phyloP scores from a whole-genome alignment of 108 stramenopile species.

The Pelagomonas calceolata region DNA sequence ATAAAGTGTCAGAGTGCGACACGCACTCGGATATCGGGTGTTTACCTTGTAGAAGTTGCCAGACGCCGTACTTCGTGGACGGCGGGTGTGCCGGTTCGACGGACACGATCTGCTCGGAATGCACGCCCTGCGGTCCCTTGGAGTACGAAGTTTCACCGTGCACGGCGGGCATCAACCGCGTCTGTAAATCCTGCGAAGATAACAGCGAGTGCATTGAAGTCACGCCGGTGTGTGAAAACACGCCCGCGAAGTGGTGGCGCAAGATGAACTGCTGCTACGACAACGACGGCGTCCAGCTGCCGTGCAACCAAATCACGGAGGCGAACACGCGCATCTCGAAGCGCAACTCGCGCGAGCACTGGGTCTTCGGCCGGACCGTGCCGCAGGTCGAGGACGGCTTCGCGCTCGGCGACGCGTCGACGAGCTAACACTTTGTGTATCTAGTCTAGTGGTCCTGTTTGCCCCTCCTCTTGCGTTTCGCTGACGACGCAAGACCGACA shows the following conservation, averaged over 20 bases:
- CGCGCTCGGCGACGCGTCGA: not conserved
- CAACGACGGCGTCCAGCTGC: slow-evolving; percentile 4
- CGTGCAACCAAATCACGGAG: not conserved
- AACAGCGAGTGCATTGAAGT: not conserved
- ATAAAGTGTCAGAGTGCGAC: not conserved
- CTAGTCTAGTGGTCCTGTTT: no score
- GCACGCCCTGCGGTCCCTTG: slow-evolving; percentile 4
- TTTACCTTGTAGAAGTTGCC: not conserved
- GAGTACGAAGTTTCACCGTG: slow-evolving; percentile 5
- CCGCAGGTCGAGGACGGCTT: slow-evolving; percentile 2
- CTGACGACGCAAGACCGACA: no score
- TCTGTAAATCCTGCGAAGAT: not conserved
- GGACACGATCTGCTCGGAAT: not conserved
- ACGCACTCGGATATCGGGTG: not conserved
- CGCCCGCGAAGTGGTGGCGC: slow-evolving; percentile 4
- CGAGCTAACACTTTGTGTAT: not conserved
- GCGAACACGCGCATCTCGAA: not conserved
- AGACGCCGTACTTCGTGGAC: not conserved
- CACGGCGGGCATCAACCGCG: not conserved
- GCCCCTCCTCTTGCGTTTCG: no score
- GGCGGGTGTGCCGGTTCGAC: not conserved
- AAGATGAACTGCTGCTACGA: slow-evolving; percentile 9
- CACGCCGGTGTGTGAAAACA: not conserved
- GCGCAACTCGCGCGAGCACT: slow-evolving; percentile 9
- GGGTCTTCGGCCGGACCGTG: not conserved